phyloP scores from a whole-genome alignment of 345 rosid species.

The Trapa incisa region DNA sequence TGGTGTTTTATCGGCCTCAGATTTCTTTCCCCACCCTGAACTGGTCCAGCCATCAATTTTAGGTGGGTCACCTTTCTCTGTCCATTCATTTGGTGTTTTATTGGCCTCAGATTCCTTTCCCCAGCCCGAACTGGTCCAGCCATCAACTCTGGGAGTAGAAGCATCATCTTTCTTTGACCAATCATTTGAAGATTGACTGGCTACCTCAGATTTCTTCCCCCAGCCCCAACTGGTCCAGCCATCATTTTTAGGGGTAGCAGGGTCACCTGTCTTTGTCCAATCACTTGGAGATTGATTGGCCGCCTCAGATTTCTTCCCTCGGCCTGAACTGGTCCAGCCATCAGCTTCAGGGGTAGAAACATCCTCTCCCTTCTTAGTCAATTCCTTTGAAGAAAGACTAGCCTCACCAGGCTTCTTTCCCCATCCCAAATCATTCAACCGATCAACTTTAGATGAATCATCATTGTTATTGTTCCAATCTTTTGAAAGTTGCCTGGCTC shows the following conservation, averaged over 20 bases:
- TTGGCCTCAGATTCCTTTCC: background rate
- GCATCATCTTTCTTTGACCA: background rate
- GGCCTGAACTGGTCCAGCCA: constrained; percentile 3
- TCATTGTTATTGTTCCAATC: background rate
- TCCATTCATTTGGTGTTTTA: no score
- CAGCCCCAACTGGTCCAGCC: background rate
- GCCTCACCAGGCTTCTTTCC: constrained; percentile 1
- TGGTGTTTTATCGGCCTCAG: no score
- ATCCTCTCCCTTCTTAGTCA: background rate
- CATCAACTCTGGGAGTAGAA: background rate
- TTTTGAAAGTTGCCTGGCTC: background rate
- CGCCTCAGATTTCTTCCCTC: constrained; percentile 4
- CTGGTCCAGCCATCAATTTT: no score
- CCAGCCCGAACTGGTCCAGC: background rate
- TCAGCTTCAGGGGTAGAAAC: background rate
- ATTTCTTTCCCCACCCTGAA: no score
- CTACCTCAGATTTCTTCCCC: background rate
- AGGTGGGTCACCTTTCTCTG: no score
- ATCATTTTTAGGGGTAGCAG: background rate
- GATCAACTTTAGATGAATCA: background rate
- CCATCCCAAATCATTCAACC: background rate
- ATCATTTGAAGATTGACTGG: background rate
- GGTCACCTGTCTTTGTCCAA: background rate
- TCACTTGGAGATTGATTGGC: background rate
- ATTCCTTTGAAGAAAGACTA: background rate